Evolutionary conservation across 2,329 filamentous ascomycete genomes (phyloP).

Genomic region (Sarocladium brachiariae): DNA sequence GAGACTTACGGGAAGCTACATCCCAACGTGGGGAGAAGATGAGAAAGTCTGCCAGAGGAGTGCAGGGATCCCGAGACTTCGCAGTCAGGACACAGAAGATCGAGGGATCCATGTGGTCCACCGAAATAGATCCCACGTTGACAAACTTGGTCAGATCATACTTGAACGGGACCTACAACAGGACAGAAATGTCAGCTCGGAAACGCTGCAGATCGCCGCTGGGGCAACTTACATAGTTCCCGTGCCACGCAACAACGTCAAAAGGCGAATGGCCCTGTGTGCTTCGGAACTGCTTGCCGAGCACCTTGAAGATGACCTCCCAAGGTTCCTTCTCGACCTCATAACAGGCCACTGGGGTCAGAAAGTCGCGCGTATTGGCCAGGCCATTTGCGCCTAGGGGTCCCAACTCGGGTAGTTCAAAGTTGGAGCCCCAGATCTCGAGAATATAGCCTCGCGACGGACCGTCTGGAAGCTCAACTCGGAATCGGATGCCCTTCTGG

Average conservation of each 20-base stretch:
- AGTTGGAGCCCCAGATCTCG: constrained; percentile 61
- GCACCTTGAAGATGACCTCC: constrained; percentile 49
- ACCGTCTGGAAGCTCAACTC: constrained; percentile 48
- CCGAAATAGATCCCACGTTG: constrained; percentile 50
- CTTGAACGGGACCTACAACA: too few species aligned
- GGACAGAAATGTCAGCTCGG: too few species aligned
- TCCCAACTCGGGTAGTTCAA: constrained; percentile 57
- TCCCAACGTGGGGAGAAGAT: constrained; percentile 65
- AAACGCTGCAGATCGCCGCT: too few species aligned
- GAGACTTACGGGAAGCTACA: too few species aligned
- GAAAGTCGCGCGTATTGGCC: constrained; percentile 63
- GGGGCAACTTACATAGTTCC: constrained; percentile 60
- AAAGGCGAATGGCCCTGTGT: constrained; percentile 56
- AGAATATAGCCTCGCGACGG: constrained; percentile 61
- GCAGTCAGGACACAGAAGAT: constrained; percentile 61
- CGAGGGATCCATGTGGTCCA: constrained; percentile 60
- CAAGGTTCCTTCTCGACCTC: constrained; percentile 39
- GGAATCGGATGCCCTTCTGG: constrained; percentile 56
- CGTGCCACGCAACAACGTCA: constrained; percentile 62
- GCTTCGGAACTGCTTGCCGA: constrained; percentile 50
- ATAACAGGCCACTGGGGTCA: constrained; percentile 52
- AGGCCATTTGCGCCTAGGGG: constrained; percentile 62
- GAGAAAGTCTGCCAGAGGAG: constrained; percentile 56
- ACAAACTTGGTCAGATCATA: constrained; percentile 37
- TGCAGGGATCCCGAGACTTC: constrained; percentile 44